Conservation (phyloP, 2,329 filamentous ascomycete species). For the Penicillium sp. region DNA sequence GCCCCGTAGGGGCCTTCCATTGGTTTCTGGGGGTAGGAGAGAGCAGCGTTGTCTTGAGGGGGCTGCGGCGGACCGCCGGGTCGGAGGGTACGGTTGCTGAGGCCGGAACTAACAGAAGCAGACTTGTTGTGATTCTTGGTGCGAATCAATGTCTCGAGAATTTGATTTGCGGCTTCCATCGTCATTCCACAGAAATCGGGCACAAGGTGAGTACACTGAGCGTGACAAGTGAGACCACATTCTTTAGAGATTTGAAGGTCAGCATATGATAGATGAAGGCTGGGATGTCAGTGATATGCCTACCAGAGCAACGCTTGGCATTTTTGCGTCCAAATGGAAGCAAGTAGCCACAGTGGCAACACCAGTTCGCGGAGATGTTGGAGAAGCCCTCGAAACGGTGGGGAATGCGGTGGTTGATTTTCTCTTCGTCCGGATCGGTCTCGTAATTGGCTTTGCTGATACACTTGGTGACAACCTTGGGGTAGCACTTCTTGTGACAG, state of each 20-base stretch:
- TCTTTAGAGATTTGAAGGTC: constrained; percentile 51
- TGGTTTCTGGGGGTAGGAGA: constrained; percentile 37
- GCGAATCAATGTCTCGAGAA: constrained; percentile 77
- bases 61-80: constrained; percentile 47
- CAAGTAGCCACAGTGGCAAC: constrained; percentile 96
- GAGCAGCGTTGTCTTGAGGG: constrained; percentile 37
- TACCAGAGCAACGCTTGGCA: constrained; percentile 84
- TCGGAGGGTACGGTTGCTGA: constrained; percentile 66
- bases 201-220: constrained; percentile 87
- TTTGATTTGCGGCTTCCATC: constrained; percentile 94
- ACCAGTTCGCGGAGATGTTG: constrained; percentile 98
- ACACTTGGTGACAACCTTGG: constrained; percentile 96
- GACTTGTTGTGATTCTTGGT: constrained; percentile 68
- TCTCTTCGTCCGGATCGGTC: constrained; percentile 96
- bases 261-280: constrained; percentile 9
- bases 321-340: constrained; percentile 93
- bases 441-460: constrained; percentile 99
- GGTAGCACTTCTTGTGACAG: constrained; percentile 96
- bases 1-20: constrained; percentile 36
- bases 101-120: constrained; percentile 48
- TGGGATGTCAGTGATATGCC: constrained; percentile 1
- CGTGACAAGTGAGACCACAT: constrained; percentile 87
- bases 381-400: constrained; percentile 96
- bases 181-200: constrained; percentile 99
- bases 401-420: constrained; percentile 98